Percentiles rank a stretch among this genome's conserved stretches.
Evolutionary conservation across 179 eudicot species (phyloP).

Genomic region (Drosera spatulata): DNA sequence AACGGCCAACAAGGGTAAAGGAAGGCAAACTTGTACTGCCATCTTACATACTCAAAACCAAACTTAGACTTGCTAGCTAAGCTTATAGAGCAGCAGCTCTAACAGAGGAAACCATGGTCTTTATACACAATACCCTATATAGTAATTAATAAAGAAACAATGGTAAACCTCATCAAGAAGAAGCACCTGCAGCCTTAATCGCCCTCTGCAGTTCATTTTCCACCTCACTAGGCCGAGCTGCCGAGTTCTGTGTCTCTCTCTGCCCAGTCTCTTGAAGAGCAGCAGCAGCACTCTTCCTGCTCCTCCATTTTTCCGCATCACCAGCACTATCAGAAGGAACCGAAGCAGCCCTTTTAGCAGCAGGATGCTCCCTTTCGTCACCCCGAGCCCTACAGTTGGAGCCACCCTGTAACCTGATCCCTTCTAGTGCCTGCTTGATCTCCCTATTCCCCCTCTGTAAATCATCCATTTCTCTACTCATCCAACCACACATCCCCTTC

Average conservation of each 20-base stretch:
- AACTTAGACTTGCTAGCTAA: too few relatives aligned
- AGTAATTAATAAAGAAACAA: too few relatives aligned
- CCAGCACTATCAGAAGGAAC: constrained; percentile 13
- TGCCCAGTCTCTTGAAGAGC: constrained; percentile 9
- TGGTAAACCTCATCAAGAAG: too few relatives aligned
- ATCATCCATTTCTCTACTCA: constrained; percentile 63
- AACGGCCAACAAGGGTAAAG: too few relatives aligned
- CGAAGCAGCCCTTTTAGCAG: constrained; percentile 21
- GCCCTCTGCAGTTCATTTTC: constrained; percentile 78
- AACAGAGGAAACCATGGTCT: too few relatives aligned
- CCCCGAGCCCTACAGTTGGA: constrained; percentile 16
- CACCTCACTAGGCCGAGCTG: constrained; percentile 28
- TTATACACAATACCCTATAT: too few relatives aligned
- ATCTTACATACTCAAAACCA: too few relatives aligned
- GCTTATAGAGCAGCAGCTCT: too few relatives aligned
- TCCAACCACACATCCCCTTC: constrained; percentile 70
- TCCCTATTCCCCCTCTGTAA: constrained; percentile 55
- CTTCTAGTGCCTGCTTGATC: constrained; percentile 44
- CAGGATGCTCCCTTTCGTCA: constrained; percentile 11
- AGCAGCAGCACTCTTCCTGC: constrained; percentile 31
- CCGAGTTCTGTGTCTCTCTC: constrained; percentile 24
- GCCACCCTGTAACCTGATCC: constrained; percentile 22
- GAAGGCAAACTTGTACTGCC: too few relatives aligned
- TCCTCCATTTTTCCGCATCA: constrained; percentile 66
- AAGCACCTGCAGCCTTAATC: constrained; percentile 31